Percentiles rank a stretch among this genome's conserved stretches.
phyloP scores from a whole-genome alignment of 257 asterid genomes.

The Solanum habrochaites region DNA sequence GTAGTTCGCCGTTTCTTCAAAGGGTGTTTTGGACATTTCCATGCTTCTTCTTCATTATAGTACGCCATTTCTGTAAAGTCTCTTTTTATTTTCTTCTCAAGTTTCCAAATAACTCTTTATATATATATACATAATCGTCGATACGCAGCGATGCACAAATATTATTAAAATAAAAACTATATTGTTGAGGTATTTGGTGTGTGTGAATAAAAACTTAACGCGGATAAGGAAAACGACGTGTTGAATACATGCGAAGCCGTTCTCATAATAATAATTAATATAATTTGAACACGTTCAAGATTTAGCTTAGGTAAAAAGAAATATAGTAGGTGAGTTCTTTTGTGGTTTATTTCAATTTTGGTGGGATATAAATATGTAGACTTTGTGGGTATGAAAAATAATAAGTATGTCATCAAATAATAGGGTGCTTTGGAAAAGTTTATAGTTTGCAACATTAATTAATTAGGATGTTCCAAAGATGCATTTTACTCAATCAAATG shows the following conservation, averaged over 20 bases:
- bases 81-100: neutral
- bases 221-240: neutral
- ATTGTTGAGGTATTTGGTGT: neutral
- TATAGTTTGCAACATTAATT: too few relatives aligned
- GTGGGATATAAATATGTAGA: neutral
- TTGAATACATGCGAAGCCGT: neutral
- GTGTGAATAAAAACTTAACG: neutral
- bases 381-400: neutral
- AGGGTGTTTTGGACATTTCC: slow-evolving; percentile 5
- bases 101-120: neutral
- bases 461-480: neutral
- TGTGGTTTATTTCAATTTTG: neutral
- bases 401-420: neutral
- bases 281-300: neutral
- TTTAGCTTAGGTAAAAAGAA: neutral
- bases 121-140: neutral
- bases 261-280: neutral
- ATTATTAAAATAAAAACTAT: too few relatives aligned
- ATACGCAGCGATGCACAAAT: rapidly evolving
- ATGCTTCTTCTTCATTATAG: neutral
- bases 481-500: too few relatives aligned
- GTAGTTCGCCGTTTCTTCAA: neutral
- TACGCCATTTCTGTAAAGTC: neutral
- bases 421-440: too few relatives aligned
- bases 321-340: neutral